Evolutionary conservation across 2,329 filamentous ascomycete species (phyloP).

Genomic region (Ophiostoma ulmi): DNA sequence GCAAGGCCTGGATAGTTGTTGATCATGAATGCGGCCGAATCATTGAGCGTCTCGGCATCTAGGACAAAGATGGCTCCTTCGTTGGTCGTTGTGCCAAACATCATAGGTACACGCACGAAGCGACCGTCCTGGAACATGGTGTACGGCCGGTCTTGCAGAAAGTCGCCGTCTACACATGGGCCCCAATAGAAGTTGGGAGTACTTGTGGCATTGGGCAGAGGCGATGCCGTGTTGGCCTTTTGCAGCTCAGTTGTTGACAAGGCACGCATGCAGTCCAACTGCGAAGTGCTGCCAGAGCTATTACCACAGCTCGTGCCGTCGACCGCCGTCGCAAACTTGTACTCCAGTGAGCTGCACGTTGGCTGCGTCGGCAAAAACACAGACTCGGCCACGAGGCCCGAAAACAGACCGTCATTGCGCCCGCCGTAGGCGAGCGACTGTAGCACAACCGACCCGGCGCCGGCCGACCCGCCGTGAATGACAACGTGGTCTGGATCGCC

Average conservation of each 20-base stretch:
- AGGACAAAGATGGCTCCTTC: not conserved
- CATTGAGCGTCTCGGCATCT: not conserved
- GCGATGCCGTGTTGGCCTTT: not conserved
- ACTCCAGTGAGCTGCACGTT: not conserved
- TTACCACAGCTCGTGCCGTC: not conserved
- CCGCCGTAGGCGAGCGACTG: not conserved
- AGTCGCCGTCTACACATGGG: constrained; percentile 46
- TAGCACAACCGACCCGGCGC: not conserved
- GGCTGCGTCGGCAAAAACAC: not conserved
- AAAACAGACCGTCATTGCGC: not conserved
- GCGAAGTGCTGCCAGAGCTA: not conserved
- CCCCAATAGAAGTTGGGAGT: constrained; percentile 44
- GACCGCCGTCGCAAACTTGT: not conserved
- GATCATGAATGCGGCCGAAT: not conserved
- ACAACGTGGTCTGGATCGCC: not conserved
- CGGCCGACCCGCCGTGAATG: not conserved
- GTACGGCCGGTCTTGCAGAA: constrained; percentile 42
- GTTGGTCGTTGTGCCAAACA: constrained; percentile 37
- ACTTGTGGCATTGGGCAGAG: not conserved
- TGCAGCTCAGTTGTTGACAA: not conserved
- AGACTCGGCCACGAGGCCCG: not conserved
- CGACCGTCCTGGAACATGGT: constrained; percentile 37
- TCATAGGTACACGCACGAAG: constrained; percentile 42
- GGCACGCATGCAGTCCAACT: not conserved
- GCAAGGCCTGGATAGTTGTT: not conserved